Percentiles rank a stretch among this genome's conserved stretches.
Evolutionary conservation across 164 flowering plant genomes (phyloP).

Genomic region (Umbilicus rupestris): DNA sequence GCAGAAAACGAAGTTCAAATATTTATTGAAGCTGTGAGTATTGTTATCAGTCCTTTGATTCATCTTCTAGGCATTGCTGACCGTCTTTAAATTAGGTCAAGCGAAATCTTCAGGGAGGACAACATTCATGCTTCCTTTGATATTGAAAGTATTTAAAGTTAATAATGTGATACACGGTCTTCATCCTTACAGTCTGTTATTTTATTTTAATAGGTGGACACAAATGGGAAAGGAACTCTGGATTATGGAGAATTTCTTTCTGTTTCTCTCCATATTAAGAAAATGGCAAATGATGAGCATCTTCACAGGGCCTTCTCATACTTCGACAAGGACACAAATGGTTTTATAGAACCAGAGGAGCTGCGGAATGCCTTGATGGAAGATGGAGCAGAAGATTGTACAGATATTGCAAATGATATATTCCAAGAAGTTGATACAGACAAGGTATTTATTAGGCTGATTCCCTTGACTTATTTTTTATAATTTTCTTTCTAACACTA

Average conservation of each 20-base stretch:
- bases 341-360: slow-evolving; percentile 75
- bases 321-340: slow-evolving; percentile 84
- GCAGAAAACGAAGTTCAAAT: slow-evolving; percentile 86
- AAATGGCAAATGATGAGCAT: slow-evolving; percentile 94
- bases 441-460: slow-evolving; percentile 36
- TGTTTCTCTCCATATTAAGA: slow-evolving; percentile 89
- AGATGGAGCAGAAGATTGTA: slow-evolving; percentile 64
- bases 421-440: slow-evolving; percentile 91
- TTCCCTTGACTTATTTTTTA: slow-evolving; percentile 11
- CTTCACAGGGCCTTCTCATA: slow-evolving; percentile 77
- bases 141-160: no score
- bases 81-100: no score
- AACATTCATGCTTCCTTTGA: no score
- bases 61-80: not conserved
- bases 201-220: slow-evolving; percentile 67
- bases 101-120: no score
- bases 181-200: not conserved
- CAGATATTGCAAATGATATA: slow-evolving; percentile 64
- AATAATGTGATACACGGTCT: not conserved
- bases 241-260: slow-evolving; percentile 98
- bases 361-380: slow-evolving; percentile 62
- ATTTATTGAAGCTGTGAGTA: slow-evolving; percentile 90
- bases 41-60: not conserved
- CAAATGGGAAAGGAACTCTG: slow-evolving; percentile 86
- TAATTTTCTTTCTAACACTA: not conserved